Evolutionary conservation across 371 early-diverging fungal genomes (phyloP).

Genomic region (Mortierella polycephala): DNA sequence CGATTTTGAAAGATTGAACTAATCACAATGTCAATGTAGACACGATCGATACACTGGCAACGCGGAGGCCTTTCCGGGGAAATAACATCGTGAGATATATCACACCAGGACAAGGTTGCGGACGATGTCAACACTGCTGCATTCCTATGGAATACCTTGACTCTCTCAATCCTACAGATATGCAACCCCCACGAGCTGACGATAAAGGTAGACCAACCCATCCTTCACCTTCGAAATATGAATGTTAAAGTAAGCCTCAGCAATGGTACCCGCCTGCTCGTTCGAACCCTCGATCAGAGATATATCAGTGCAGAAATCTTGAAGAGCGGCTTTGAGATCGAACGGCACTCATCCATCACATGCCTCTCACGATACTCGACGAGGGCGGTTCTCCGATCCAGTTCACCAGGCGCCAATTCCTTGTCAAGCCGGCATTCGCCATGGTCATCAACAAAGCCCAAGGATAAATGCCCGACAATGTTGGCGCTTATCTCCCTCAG

Average conservation of each 20-base stretch:
- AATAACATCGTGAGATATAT: not conserved
- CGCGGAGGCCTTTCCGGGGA: not conserved
- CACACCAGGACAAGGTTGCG: not conserved
- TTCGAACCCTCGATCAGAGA: not conserved
- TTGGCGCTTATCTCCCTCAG: slow-evolving; percentile 40
- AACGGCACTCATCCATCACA: not conserved
- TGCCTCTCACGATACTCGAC: slow-evolving; percentile 10
- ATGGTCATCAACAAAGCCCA: slow-evolving; percentile 56
- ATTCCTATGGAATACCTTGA: slow-evolving; percentile 17
- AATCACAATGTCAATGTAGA: slow-evolving; percentile 19
- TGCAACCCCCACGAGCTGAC: slow-evolving; percentile 3
- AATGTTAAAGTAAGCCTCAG: slow-evolving; percentile 8
- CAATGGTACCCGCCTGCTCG: slow-evolving; percentile 12
- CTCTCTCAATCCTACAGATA: not conserved
- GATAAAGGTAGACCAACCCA: slow-evolving; percentile 19
- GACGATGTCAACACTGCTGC: not conserved
- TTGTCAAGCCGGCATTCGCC: slow-evolving; percentile 36
- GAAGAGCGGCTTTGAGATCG: not conserved
- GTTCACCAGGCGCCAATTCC: slow-evolving; percentile 30
- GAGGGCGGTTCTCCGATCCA: slow-evolving; percentile 7
- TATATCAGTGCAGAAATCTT: slow-evolving; percentile 4
- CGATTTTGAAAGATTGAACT: not conserved
- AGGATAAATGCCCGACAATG: slow-evolving; percentile 37
- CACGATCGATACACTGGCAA: slow-evolving; percentile 8
- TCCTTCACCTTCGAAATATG: slow-evolving; percentile 21